Conservation (phyloP, 192 early-diverging fungal genomes). For the Podila epigama region DNA sequence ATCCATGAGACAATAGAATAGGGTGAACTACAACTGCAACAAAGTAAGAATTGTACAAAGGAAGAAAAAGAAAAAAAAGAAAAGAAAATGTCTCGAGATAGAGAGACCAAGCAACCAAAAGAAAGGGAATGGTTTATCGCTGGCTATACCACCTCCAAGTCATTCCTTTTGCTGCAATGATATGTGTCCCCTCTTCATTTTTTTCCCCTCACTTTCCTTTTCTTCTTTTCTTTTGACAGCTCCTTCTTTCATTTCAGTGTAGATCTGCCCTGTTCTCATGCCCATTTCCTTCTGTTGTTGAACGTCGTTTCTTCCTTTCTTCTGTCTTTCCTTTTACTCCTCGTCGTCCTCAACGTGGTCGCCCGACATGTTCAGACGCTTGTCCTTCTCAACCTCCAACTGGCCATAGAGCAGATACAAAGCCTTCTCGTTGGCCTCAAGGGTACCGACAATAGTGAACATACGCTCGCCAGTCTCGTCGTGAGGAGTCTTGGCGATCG, state of each 20-base stretch:
- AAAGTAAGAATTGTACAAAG: too few species aligned
- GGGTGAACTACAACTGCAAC: too few species aligned
- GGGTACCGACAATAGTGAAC: slow-evolving; percentile 90
- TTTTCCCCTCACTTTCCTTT: too few species aligned
- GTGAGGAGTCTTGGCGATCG: slow-evolving; percentile 86
- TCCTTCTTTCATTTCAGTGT: slow-evolving; percentile 6
- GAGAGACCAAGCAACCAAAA: too few species aligned
- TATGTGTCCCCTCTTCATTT: too few species aligned
- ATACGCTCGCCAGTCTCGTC: slow-evolving; percentile 84
- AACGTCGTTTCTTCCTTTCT: slow-evolving; percentile 2
- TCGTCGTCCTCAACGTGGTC: slow-evolving; percentile 50
- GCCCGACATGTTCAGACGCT: slow-evolving; percentile 61
- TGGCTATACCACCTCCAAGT: too few species aligned
- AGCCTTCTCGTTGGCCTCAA: slow-evolving; percentile 90
- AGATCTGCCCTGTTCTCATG: neutral
- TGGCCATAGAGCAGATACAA: slow-evolving; percentile 90
- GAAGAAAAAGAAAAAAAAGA: too few species aligned
- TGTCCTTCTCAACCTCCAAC: slow-evolving; percentile 88
- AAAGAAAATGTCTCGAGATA: too few species aligned
- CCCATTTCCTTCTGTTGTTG: neutral
- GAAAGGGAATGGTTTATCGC: too few species aligned
- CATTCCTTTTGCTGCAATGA: too few species aligned
- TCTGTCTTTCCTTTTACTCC: slow-evolving; percentile 17
- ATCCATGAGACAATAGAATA: too few species aligned
- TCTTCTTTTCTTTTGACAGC: too few species aligned